phyloP scores from a whole-genome alignment of 768 basidiomycete genomes.

The Russula dissimulans region DNA sequence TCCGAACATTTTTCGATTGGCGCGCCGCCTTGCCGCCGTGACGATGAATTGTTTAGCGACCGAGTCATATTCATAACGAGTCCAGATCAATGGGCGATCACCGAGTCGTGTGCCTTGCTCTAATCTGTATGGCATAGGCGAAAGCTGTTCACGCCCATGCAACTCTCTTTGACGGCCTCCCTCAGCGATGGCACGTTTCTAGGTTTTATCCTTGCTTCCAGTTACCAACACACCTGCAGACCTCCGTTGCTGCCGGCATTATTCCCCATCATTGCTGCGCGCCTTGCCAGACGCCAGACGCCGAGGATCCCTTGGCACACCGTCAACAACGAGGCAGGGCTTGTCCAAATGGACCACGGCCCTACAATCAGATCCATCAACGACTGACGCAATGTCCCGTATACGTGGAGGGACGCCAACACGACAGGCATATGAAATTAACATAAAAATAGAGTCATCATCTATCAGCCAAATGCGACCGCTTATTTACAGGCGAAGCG shows the following conservation, averaged over 20 bases:
- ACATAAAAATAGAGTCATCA: background rate
- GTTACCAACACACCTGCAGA: background rate
- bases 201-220: background rate
- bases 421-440: background rate
- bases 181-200: background rate
- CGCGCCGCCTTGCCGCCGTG: slow-evolving; percentile 3
- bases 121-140: background rate
- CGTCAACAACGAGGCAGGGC: background rate
- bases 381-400: background rate
- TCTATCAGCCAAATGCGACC: background rate
- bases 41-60: background rate
- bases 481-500: background rate
- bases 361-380: background rate
- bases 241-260: background rate
- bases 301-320: background rate
- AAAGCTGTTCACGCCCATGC: background rate
- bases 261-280: background rate
- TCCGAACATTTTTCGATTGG: background rate
- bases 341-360: background rate
- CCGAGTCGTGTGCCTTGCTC: background rate
- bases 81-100: background rate
- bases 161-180: background rate
- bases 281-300: background rate
- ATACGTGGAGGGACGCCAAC: no score
- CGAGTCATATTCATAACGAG: background rate